Evolutionary conservation across 257 asterid species (phyloP), one percentile per base, ranked within the genome.

Genomic region (Nicotiana tomentosiformis): DNA sequence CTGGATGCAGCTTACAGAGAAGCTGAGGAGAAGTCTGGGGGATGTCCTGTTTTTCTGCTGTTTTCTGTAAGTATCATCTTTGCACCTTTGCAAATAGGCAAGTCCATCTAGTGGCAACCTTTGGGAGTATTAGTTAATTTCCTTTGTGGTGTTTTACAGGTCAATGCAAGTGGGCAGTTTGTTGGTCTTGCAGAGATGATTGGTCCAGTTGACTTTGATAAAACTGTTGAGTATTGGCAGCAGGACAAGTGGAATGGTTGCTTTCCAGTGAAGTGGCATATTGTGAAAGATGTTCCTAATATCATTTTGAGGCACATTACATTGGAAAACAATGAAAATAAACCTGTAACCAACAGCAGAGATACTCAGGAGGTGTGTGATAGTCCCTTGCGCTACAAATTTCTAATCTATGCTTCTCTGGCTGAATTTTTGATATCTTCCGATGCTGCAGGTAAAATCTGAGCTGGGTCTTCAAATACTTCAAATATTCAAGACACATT

Each of bases 221-320:
- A 49, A 53, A 83, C 81, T 53, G 69, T 89, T 43, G 90, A 85
- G 49, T 87, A 87, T 78, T 89, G 91, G 91, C 91, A 89, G 66
- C 91, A 89, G 80, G 90, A 87, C 84, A 89, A 89, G 85, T 89
- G 91, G 91, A 89, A 77, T 76, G 91, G 91, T 65, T 85, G 89
- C 79, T 89, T 89, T 49, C 86, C 90, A 56, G 84, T 87, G 56
- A 89, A 87, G 77, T 89, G 91, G 91, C 90, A 87, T 37, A 84
- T 89, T 2, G 76, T 89, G 51, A 89, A 89, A 77, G 91, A 89
- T 78, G 70, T 89, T 39, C 91, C 90, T 1, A 89, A 89, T 35
- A 82, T 83, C 55, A 74, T 82, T 85, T 81, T 89, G 77, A 85
- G 85, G 85, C 89, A 82, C 74, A 46, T 89, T 78, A 84, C 86